Conservation (phyloP, 2,329 filamentous ascomycete genomes). For the Cordyceps militaris region DNA sequence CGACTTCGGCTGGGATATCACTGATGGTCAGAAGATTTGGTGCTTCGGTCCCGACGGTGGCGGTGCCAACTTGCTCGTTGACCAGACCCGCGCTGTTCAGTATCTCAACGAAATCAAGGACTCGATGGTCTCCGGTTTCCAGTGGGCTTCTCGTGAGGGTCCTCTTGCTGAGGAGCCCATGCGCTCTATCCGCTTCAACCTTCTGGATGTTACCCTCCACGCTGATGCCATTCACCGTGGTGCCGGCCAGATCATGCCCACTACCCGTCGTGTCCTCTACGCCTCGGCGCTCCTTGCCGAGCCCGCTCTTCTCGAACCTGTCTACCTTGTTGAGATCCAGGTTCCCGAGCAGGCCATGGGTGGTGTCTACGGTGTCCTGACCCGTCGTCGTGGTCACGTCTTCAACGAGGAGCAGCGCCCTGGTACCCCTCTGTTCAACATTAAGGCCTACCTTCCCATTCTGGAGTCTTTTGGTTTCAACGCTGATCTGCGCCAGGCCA, state of each 20-base stretch:
- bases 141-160: conserved; percentile 98
- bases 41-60: conserved; percentile 97
- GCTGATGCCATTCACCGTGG: conserved; percentile 99
- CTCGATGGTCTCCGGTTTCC: conserved; percentile 98
- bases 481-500: conserved; percentile 87
- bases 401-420: conserved; percentile 97
- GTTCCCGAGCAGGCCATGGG: conserved; percentile 98
- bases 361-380: conserved; percentile 99
- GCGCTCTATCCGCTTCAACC: conserved; percentile 96
- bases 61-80: conserved; percentile 95
- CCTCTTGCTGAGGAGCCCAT: conserved; percentile 97
- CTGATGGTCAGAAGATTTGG: conserved; percentile 99
- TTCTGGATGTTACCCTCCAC: conserved; percentile 98
- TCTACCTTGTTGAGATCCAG: conserved; percentile 99
- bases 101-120: conserved; percentile 99
- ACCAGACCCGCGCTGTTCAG: conserved; percentile 99
- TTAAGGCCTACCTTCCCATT: conserved; percentile 96
- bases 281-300: conserved; percentile 85
- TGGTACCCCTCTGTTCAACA: conserved; percentile 97
- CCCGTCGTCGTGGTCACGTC: conserved; percentile 96
- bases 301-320: conserved; percentile 87
- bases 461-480: conserved; percentile 99
- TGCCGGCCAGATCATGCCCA: conserved; percentile 98
- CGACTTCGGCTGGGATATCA: conserved; percentile 98
- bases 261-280: conserved; percentile 94